Evolutionary conservation across 192 early-diverging fungal genomes (phyloP), one percentile per base, ranked within the genome.

Genomic region (Umbelopsis isabellina): DNA sequence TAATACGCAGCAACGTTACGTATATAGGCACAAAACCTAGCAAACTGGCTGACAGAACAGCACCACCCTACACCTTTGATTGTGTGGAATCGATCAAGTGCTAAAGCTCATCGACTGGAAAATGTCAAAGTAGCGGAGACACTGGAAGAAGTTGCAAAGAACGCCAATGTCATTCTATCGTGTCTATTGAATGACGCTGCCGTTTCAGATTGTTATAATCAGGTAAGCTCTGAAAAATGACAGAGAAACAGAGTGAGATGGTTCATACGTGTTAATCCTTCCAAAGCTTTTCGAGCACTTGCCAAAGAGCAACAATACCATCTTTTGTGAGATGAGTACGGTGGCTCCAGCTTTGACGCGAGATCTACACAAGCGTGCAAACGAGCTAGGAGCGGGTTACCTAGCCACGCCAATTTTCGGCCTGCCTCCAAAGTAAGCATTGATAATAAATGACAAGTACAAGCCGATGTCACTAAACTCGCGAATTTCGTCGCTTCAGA

Each of bases 21-120:
- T 10, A 6, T 10, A 41, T 41, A 71, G 69, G 86, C 89, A n/a
- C 71, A 70, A 23, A 89, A 89, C 68, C 74, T 91, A 23, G 85
- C 89, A 61, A 70, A 67, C 41, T 75, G 83, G 73, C 78, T 86
- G 27, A 30, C 71, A 45, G 45, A 68, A 10, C 46, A 74, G 10
- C 64, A 69, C 9, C 73, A 75, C 11, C 65, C 77, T 35, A 61
- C 27, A 11, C 48, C 77, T 22, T 68, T 89, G 4, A 76, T 86
- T 0, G 89, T 90, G 20, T 88, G 87, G 72, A 93, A 93, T 78
- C 90, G 91, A 44, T 85, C 87, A 4, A 27, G 25, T 2, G 50
- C 74, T 37, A 88, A 87, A 69, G 78, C 84, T 45, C 71, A 74
- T 5, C 46, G 58, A 0, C 49, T 91, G 9, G 35, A 25, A 44